Base-by-base conservation (phyloP, 176 grass and related monocot genomes). In the Echinochloa phyllopogon region DNA sequence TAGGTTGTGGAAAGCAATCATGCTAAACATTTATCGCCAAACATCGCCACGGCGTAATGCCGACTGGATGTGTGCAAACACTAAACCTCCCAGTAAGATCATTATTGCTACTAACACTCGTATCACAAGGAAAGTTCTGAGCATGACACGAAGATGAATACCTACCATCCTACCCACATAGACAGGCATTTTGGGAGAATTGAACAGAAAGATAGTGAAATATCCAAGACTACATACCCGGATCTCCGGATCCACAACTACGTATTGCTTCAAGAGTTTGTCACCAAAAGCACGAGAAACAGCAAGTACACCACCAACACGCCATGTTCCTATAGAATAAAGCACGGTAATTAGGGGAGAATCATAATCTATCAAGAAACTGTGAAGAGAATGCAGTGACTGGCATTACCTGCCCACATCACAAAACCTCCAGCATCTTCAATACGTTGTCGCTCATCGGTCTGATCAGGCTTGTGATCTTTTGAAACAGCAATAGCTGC, bases 251-350 rank as follows among this genome's bases (percentile, higher is more conserved):
- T 92, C 90, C 21, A 82, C 90, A 44, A 92, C 90, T 39, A 92
- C 86, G 0, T 68, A 92, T 29, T 86, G 90, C 78, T 92, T 92
- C 27, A 88, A 86, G 43, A 88, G 86, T 44, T 88, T 92, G 60
- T 92, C 90, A 78, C 90, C 90, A 86, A 92, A 92, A 45, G 90
- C 90, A 0, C 86, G 86, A 13, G 90, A 92, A 86, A 92, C 90
- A 69, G 86, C 90, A 42, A 92, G 90, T 8, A 92, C 86, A 79
- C 90, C 90, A 74, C 90, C 90, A 83, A 92, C 90, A 0, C 86
- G 86, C 90, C 90, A 92, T 68, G 90, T 92, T 74, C 90, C 86
- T 92, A 40, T 27, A 60, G 39, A 83, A 74, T 7, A 82, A 61
- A 62, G 16, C 24, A 83, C 1, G 2, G 18, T 16, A 4, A 37